Evolutionary conservation across 352 stramenopile genomes (phyloP), one percentile per base, ranked within the genome.

Genomic region (Globisporangium rhizosaccharum): DNA sequence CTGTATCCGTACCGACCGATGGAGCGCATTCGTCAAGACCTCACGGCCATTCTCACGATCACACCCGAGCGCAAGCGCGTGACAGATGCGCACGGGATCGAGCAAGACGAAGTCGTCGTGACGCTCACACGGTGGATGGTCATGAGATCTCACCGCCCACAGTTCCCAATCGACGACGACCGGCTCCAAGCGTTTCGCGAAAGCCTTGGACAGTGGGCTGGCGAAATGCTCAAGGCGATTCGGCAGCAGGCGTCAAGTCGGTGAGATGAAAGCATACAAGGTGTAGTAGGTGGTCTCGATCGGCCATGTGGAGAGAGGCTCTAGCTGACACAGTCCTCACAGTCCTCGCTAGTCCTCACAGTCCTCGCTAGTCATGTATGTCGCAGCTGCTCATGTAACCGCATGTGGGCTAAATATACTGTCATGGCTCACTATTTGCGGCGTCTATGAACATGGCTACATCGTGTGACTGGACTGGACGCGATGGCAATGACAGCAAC

Each of bases 1-100:
- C 33, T 76, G 44, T 72, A 71, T 48, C 72, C 73, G 37, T 85
- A 82, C 58, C 66, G 59, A 6, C 63, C 71, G 0, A 12, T 41
- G 0, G 61, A 67, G 30, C 69, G 75, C 14, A 47, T 82, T 11
- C 64, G 71, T 3, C 67, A 76, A 17, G 72, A 81, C 41, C 52
- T 78, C 44, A 73, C 66, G 0, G 51, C 51, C 2, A 33, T 65
- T 15, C 8, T 60, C 8, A 28, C 20, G 44, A 60, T 60, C 33
- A 60, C 59, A 6, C 41, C 57, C 12, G 55, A 61, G 55, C 55
- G 55, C 11, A 33, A 10, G 30, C 18, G 30, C 0, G 36, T 37
- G 7, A 37, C 30, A n/a, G 53, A 54, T 44, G 45, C 33, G n/a
- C 23, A 60, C 12, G 45, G 30, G 10, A 11, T 33, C 0, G 33